Evolutionary conservation across 768 basidiomycete species (phyloP), one percentile per base, ranked within the genome.

Genomic region (Pseudohyphozyma bogoriensis): DNA sequence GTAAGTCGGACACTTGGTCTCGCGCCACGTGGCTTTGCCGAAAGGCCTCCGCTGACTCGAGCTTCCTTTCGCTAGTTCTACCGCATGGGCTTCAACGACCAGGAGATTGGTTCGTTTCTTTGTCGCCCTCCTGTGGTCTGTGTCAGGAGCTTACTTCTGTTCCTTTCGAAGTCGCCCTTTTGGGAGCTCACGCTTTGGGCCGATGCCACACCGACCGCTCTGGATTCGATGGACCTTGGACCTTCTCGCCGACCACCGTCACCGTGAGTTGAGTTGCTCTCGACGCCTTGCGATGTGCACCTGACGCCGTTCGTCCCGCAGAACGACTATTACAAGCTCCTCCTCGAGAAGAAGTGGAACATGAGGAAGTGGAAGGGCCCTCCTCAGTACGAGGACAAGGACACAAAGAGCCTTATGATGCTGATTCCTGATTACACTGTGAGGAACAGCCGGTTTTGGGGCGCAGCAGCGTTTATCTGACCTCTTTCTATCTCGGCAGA

Each of bases 31-130:
- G n/a, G n/a, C n/a, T n/a, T n/a, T n/a, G n/a, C n/a, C n/a, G n/a
- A n/a, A n/a, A n/a, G n/a, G n/a, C n/a, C n/a, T n/a, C n/a, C n/a
- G n/a, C n/a, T n/a, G n/a, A n/a, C n/a, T n/a, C n/a, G n/a, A n/a
- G n/a, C n/a, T n/a, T n/a, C n/a, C n/a, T n/a, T n/a, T n/a, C n/a
- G n/a, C n/a, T n/a, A n/a, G n/a, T 91, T 91, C 78, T 82, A 86
- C 76, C 85, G 89, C 71, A 91, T 91, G 89, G 89, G 84, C 55
- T 92, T 96, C 79, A 86, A 90, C 72, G 93, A 99, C 76, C 89
- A 88, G 75, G 93, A 96, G 77, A 97, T 97, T 52, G 92, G 95
- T 62, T 89, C 89, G 57, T 45, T 59, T 26, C 24, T 4, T 53
- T 29, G 7, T 26, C 6, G 24, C 18, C 28, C 22, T 40, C 20